Evolutionary conservation across 83 land plant species (phyloP).

Genomic region (Picea abies): DNA sequence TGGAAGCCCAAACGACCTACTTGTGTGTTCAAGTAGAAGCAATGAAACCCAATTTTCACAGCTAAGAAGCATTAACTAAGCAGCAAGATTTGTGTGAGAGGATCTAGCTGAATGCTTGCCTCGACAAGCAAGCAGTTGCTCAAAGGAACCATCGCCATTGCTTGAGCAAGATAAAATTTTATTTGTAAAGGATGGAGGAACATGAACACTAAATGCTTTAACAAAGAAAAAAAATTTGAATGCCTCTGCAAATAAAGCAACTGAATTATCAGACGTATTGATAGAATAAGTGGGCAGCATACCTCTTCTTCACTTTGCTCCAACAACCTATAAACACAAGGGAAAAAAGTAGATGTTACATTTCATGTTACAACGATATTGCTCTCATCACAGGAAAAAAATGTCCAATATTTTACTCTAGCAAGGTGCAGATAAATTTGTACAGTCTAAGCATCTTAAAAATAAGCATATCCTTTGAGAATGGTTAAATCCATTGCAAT

Average conservation of each 20-base stretch:
- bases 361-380: neutral
- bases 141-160: too few relatives aligned
- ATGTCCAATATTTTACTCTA: neutral
- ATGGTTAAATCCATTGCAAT: neutral
- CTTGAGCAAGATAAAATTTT: too few relatives aligned
- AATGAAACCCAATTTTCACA: too few relatives aligned
- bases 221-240: neutral
- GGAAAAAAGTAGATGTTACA: neutral
- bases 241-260: neutral
- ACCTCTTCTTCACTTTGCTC: slow-evolving; percentile 21
- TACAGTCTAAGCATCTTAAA: neutral
- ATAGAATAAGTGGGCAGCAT: neutral
- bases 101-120: too few relatives aligned
- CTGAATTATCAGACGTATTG: neutral
- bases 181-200: too few relatives aligned
- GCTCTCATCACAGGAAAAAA: neutral
- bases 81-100: too few relatives aligned
- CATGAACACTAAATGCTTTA: too few relatives aligned
- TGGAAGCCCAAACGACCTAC: too few relatives aligned
- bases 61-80: too few relatives aligned
- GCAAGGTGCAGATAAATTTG: neutral
- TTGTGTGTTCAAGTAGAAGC: too few relatives aligned
- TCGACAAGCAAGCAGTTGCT: too few relatives aligned
- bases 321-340: neutral
- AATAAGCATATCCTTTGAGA: neutral